These are phyloP conservation scores for Drechslerella dactyloides DNA, from an alignment of 2,329 filamentous ascomycete species.

Conservation along the genomic window DNA sequence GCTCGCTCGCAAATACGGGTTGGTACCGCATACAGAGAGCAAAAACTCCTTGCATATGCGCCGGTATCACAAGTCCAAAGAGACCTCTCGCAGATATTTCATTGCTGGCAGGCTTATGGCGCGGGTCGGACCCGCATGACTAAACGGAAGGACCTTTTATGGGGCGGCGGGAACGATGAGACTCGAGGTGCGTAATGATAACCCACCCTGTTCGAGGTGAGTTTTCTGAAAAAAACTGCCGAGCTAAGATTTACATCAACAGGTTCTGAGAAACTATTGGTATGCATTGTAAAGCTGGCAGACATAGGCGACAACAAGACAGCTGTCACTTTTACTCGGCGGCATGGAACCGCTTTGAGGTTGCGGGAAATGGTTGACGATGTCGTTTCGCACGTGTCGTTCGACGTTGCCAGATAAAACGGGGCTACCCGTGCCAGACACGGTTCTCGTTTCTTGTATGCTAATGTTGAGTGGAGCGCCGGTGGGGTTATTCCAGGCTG, in stretches of 20 bases:
- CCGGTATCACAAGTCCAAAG: slow-evolving; percentile 14
- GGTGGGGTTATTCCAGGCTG: no score
- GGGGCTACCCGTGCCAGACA: no score
- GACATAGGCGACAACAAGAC: slow-evolving; percentile 22
- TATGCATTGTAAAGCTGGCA: slow-evolving; percentile 17
- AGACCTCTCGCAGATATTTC: slow-evolving; percentile 13
- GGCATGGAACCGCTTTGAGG: slow-evolving; percentile 17
- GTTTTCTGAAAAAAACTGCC: not conserved
- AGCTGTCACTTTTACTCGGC: slow-evolving; percentile 12
- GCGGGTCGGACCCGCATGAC: slow-evolving; percentile 33
- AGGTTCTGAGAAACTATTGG: slow-evolving; percentile 8
- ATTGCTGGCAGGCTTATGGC: slow-evolving; percentile 43
- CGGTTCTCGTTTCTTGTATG: no score
- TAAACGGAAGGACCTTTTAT: slow-evolving; percentile 15
- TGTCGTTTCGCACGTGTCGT: slow-evolving; percentile 20
- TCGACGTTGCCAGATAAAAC: not conserved
- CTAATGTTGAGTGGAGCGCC: no score
- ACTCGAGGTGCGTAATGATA: slow-evolving; percentile 5
- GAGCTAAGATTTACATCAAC: slow-evolving; percentile 15
- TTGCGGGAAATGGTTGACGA: slow-evolving; percentile 25
- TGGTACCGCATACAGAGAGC: not conserved
- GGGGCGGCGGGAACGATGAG: slow-evolving; percentile 18
- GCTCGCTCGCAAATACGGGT: not conserved
- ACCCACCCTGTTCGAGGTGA: not conserved
- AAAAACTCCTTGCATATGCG: slow-evolving; percentile 14